Conservation (phyloP, 768 basidiomycete genomes). For the Mrakia gelida region DNA sequence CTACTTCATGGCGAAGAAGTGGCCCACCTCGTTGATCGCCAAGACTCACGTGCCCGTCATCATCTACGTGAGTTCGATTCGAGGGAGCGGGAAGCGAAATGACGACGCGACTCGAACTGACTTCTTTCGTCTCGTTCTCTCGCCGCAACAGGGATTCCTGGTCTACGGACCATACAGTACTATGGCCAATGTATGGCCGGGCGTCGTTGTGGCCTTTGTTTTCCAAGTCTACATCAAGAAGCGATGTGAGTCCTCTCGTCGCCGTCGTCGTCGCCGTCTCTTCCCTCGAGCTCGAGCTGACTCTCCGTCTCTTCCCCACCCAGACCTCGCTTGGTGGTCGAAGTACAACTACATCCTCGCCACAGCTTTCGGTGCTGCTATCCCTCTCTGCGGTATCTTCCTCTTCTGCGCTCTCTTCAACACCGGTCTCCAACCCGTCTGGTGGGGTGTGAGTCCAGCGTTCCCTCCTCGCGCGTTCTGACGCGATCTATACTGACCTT, state of each 20-base stretch:
- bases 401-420: constrained; percentile 41
- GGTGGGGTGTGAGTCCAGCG: constrained; percentile 2
- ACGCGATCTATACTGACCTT: background rate
- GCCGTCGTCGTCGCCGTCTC: too few species aligned
- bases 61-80: constrained; percentile 8
- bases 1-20: constrained; percentile 62
- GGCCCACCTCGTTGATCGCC: constrained; percentile 46
- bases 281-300: too few species aligned
- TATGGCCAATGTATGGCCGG: constrained; percentile 37
- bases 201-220: constrained; percentile 37
- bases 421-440: background rate
- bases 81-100: background rate
- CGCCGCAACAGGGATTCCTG: background rate
- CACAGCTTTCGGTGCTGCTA: constrained; percentile 43
- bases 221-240: constrained; percentile 39
- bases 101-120: too few species aligned
- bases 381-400: constrained; percentile 45
- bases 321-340: constrained; percentile 39
- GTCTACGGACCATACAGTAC: constrained; percentile 21
- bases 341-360: constrained; percentile 43
- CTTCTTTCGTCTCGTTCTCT: background rate
- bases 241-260: constrained; percentile 21
- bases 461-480: too few species aligned
- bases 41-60: constrained; percentile 23
- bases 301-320: too few species aligned